These are phyloP conservation scores for Taxillus chinensis DNA, from an alignment of 164 flowering plant genomes.

Conservation along the genomic window DNA sequence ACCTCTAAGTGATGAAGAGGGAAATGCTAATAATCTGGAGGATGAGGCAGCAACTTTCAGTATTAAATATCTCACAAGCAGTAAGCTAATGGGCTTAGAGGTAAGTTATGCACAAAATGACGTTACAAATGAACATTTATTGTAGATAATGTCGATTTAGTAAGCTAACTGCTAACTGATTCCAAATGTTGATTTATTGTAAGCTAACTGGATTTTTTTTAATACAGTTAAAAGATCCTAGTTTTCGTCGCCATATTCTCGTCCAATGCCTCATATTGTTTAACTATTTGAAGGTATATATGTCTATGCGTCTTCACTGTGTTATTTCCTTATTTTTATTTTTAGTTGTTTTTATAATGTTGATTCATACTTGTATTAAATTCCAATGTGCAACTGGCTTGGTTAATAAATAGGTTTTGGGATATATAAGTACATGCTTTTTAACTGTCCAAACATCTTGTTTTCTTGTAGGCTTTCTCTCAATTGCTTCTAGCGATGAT, in stretches of 20 bases:
- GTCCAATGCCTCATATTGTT: slow-evolving; percentile 94
- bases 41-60: slow-evolving; percentile 81
- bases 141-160: too few relatives aligned
- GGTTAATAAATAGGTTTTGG: too few relatives aligned
- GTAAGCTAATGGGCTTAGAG: slow-evolving; percentile 96
- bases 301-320: not conserved
- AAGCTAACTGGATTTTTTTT: too few relatives aligned
- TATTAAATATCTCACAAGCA: slow-evolving; percentile 94
- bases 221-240: slow-evolving; percentile 88
- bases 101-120: slow-evolving; percentile 23
- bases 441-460: too few relatives aligned
- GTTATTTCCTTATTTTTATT: not conserved
- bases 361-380: not conserved
- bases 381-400: too few relatives aligned
- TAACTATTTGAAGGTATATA: slow-evolving; percentile 77
- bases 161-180: too few relatives aligned
- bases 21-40: slow-evolving; percentile 78
- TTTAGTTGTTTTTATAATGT: not conserved
- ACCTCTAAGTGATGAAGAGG: slow-evolving; percentile 91
- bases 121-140: too few relatives aligned
- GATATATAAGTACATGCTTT: too few relatives aligned
- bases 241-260: slow-evolving; percentile 92
- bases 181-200: too few relatives aligned
- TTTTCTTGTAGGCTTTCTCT: too few relatives aligned
- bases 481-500: too few relatives aligned